Evolutionary conservation across 2,329 filamentous ascomycete genomes (phyloP).

Genomic region (Cytospora piceicola): DNA sequence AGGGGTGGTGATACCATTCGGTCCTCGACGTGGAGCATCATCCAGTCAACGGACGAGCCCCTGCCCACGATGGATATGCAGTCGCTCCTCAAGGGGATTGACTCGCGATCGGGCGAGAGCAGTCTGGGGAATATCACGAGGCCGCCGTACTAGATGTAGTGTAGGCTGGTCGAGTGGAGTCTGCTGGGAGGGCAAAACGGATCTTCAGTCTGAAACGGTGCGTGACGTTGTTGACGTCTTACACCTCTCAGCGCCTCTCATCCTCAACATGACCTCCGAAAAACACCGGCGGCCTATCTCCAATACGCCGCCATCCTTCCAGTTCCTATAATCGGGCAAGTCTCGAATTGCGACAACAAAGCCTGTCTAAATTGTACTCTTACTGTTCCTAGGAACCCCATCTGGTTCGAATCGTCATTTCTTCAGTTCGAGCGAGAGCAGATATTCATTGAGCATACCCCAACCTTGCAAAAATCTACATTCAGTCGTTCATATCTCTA

Average conservation of each 20-base stretch:
- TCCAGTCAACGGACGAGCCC: constrained; percentile 37
- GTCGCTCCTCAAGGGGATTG: constrained; percentile 55
- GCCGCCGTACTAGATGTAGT: constrained; percentile 50
- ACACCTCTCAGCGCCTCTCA: neutral
- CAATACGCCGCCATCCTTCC: neutral
- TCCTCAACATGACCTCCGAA: neutral
- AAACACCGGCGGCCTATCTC: neutral
- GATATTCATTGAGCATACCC: neutral
- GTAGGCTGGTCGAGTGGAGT: neutral
- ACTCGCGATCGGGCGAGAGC: constrained; percentile 51
- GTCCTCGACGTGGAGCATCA: constrained; percentile 41
- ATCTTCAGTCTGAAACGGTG: neutral
- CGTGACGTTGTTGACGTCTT: neutral
- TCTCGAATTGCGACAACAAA: neutral
- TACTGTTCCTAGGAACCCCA: neutral
- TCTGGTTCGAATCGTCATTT: neutral
- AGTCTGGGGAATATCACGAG: constrained; percentile 50
- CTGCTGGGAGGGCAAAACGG: neutral
- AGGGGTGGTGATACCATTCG: constrained; percentile 46
- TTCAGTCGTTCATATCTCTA: constrained; percentile 10
- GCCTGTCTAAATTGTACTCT: neutral
- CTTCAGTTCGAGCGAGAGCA: neutral
- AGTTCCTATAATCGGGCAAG: neutral
- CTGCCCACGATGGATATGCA: constrained; percentile 50
- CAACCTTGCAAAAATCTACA: too few relatives aligned